These are phyloP conservation scores for Vishniacozyma victoriae DNA, from an alignment of 768 basidiomycete genomes.

Conservation along the genomic window DNA sequence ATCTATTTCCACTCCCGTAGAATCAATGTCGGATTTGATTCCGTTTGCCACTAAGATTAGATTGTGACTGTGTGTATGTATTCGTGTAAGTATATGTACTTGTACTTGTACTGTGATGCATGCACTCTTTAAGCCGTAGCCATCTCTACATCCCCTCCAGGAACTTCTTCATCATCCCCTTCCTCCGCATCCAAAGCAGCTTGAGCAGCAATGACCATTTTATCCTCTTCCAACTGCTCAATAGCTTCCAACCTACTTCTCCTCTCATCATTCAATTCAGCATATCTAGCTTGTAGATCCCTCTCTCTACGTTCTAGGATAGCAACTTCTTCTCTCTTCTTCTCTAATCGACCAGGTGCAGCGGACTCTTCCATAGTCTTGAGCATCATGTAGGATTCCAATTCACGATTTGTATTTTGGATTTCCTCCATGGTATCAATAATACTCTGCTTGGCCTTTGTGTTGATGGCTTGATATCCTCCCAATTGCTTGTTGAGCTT, in stretches of 20 bases:
- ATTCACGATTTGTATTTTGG: constrained; percentile 61
- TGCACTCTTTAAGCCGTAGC: constrained; percentile 14
- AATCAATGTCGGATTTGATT: too few relatives aligned
- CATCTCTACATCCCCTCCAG: constrained; percentile 31
- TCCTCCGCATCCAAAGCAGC: constrained; percentile 44
- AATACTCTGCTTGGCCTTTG: constrained; percentile 51
- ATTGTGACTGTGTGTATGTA: too few relatives aligned
- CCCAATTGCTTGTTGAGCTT: constrained; percentile 78
- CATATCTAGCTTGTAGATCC: constrained; percentile 72
- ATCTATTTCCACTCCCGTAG: too few relatives aligned
- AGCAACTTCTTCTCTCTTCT: constrained; percentile 83
- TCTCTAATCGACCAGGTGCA: constrained; percentile 69
- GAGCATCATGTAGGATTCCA: constrained; percentile 72
- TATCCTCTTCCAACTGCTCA: constrained; percentile 66
- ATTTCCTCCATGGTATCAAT: constrained; percentile 57
- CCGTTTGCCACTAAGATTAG: too few relatives aligned
- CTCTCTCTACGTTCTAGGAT: constrained; percentile 69
- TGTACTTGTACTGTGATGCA: too few relatives aligned
- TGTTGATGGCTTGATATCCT: constrained; percentile 78
- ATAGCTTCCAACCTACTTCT: constrained; percentile 37
- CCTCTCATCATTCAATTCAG: constrained; percentile 67
- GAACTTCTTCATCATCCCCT: constrained; percentile 13
- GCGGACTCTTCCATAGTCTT: constrained; percentile 65
- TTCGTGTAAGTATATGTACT: too few relatives aligned
- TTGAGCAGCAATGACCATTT: constrained; percentile 44